Base-by-base conservation (phyloP, 768 basidiomycete genomes). In the Lactarius akahatsu region DNA sequence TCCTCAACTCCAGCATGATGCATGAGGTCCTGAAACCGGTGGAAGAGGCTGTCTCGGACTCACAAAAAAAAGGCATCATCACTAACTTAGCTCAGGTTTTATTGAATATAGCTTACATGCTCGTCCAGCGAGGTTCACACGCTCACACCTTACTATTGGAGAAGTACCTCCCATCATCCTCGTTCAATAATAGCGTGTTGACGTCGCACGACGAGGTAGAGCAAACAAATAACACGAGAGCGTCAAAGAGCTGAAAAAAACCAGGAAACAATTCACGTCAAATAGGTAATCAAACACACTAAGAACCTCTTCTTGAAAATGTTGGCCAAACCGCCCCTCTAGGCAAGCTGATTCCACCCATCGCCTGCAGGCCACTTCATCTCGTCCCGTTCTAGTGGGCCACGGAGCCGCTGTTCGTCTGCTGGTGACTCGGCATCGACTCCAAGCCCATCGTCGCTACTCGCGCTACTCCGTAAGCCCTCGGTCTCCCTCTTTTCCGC, bases 331-430 rank as follows among this genome's bases (percentile, higher is more conserved):
- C 13, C 23, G 11, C 5, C n/a, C 20, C 30, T 55, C 60, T 67
- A 69, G 11, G 60, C 47, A 26, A 86, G 74, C 52, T 78, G 79
- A 67, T 71, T 78, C 84, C 85, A 85, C 3, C 85, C 85, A 28
- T 87, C 81, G 1, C 81, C 83, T 67, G 78, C 80, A 8, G 85
- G 87, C 83, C 82, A 86, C 73, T 88, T 88, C 65, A 87, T 72
- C 67, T 82, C 80, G 71, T 88, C 86, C 68, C 79, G 74, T 70
- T 82, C 81, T 28, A 73, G 54, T 40, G 69, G 26, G 28, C 55
- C 62, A 65, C 59, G 61, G 32, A 57, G 41, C 36, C 55, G 62
- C 28, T 60, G 63, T 36, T 63, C 65, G 36, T 56, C 71, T 59
- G 59, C 67, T 8, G 47, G 60, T 61, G 64, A 56, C 30, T 66